phyloP scores from a whole-genome alignment of 352 stramenopile genomes.

The Phytophthora pini region DNA sequence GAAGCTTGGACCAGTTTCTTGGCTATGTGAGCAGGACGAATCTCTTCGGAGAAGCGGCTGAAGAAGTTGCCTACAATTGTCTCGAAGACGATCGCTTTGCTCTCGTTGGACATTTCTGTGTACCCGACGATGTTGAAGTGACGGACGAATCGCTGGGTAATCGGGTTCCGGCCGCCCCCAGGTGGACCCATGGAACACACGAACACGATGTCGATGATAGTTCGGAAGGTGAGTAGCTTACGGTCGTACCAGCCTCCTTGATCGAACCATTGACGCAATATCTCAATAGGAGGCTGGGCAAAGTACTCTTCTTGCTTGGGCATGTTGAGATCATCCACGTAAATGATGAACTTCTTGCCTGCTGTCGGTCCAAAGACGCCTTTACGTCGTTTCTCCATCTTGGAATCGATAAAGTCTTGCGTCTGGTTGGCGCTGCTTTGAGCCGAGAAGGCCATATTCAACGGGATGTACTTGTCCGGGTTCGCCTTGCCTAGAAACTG shows the following conservation, averaged over 20 bases:
- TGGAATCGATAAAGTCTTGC: conserved; percentile 93
- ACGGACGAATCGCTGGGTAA: conserved; percentile 79
- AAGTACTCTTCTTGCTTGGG: conserved; percentile 94
- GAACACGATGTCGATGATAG: conserved; percentile 92
- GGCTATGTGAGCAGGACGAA: conserved; percentile 60
- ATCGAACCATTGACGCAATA: conserved; percentile 95
- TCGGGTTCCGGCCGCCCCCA: conserved; percentile 79
- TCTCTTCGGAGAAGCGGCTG: conserved; percentile 69
- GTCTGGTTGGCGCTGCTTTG: conserved; percentile 94
- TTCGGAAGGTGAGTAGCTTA: conserved; percentile 92
- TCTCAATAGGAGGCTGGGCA: conserved; percentile 95
- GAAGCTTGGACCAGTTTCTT: conserved; percentile 72
- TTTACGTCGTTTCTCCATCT: conserved; percentile 94
- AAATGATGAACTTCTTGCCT: conserved; percentile 93
- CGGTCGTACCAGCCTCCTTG: conserved; percentile 96
- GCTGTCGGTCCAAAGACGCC: conserved; percentile 92
- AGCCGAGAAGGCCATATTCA: conserved; percentile 93
- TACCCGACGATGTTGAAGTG: conserved; percentile 91
- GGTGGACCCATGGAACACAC: conserved; percentile 86
- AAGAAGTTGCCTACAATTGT: conserved; percentile 84
- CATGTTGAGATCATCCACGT: conserved; percentile 97
- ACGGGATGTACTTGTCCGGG: conserved; percentile 91
- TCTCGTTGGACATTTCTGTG: conserved; percentile 85
- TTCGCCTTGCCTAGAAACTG: conserved; percentile 91
- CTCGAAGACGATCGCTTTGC: conserved; percentile 84